Base-by-base conservation (phyloP, 192 early-diverging fungal genomes). In the Haplosporangium gracile region DNA sequence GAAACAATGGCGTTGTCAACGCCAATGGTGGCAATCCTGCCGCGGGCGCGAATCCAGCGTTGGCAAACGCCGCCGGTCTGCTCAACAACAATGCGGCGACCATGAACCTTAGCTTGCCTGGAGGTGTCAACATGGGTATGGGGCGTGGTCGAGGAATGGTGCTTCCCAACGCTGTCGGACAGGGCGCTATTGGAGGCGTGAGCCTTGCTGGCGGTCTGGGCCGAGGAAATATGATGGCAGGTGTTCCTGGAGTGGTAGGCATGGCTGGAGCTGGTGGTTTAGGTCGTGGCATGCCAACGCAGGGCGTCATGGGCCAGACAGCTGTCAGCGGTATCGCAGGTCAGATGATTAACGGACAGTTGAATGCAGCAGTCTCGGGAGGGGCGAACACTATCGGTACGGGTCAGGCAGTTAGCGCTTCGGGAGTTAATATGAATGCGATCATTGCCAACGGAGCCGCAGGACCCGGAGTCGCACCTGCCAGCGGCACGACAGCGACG, bases 131-230 rank as follows among this genome's bases (percentile, higher is more conserved):
- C 10, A 34, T 82, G 81, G 75, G 57, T 20, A 47, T 82, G 42
- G 81, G 81, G 22, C 75, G 81, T 11, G 75, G 81, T 5, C 75
- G 81, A 36, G 81, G 81, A 11, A 77, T 82, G 81, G 70, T 77
- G 34, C 26, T 77, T 26, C 81, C 81, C 8, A 82, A 77, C 29
- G 55, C 43, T 49, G 55, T 40, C 45, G 79, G 43, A 32, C 70
- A 72, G 5, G 78, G 53, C 4, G 79, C 72, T 4, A 29, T 74
- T 42, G 74, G 65, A n/a, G 72, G 78, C 1, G 60, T 57, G 13
- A 74, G 51, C 38, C 29, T 75, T 43, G 55, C 74, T 38, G 51
- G 74, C 29, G 81, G 75, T 18, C 32, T 82, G 20, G 81, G 81
- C 15, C 81, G 81, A 24, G 81, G 75, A 60, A 63, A 63, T 26